Evolutionary conservation across 148 eudicot species (phyloP).

Genomic region (Selenicereus undatus): DNA sequence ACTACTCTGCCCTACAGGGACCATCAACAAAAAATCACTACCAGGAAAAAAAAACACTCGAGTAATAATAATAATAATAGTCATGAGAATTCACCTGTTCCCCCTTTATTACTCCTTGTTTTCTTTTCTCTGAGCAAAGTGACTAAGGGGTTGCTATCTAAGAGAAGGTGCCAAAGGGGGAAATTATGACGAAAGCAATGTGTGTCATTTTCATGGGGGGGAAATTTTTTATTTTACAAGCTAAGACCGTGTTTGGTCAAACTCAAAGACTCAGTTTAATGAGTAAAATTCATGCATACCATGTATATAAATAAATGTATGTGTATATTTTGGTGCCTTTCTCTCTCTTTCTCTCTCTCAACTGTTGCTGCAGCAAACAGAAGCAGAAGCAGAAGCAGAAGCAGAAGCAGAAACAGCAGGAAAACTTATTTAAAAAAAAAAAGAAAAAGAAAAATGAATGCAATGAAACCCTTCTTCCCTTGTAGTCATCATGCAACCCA

Average conservation of each 20-base stretch:
- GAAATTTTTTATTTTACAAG: not conserved
- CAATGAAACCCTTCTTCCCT: constrained; percentile 27
- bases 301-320: constrained; percentile 1
- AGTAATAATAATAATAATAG: not conserved
- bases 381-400: constrained; percentile 17
- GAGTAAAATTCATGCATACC: constrained; percentile 1
- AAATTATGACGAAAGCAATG: constrained; percentile 39
- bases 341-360: not conserved
- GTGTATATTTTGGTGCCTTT: not conserved
- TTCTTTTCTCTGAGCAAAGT: constrained; percentile 5
- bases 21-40: constrained; percentile 17
- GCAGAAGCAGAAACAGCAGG: not conserved
- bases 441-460: constrained; percentile 25
- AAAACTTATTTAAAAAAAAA: too few species aligned
- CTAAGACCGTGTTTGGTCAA: constrained; percentile 11
- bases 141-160: constrained; percentile 28
- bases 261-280: constrained; percentile 25
- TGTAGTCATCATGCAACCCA: constrained; percentile 38
- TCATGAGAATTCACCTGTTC: constrained; percentile 1
- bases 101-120: not conserved
- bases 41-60: constrained; percentile 10
- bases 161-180: constrained; percentile 42
- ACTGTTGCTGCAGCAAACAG: constrained; percentile 18
- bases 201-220: constrained; percentile 34
- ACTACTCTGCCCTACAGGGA: constrained; percentile 24